Evolutionary conservation across 169 alveolate species (phyloP).

Genomic region (Eimeria necatrix): DNA sequence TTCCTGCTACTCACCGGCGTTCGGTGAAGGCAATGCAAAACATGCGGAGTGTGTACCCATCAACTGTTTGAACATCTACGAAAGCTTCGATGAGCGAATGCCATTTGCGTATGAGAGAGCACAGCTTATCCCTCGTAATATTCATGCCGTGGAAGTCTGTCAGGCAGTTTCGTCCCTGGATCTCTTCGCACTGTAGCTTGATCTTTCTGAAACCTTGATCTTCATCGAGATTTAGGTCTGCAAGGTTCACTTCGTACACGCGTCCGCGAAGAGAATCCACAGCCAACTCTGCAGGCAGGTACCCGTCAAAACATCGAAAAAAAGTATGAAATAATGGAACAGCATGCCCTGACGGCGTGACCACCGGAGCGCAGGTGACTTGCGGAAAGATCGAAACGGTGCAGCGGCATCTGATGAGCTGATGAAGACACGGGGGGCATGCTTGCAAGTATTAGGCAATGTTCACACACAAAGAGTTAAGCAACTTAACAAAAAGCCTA

Average conservation of each 20-base stretch:
- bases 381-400: too few relatives aligned
- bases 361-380: too few relatives aligned
- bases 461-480: neutral
- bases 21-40: slow-evolving; percentile 98
- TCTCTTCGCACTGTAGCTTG: slow-evolving; percentile 96
- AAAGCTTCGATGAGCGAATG: slow-evolving; percentile 98
- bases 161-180: slow-evolving; percentile 94
- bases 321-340: neutral
- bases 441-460: neutral
- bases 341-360: too few relatives aligned
- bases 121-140: slow-evolving; percentile 97
- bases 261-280: slow-evolving; percentile 97
- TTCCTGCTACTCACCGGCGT: slow-evolving; percentile 82
- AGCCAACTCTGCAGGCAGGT: slow-evolving; percentile 93
- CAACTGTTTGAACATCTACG: slow-evolving; percentile 98
- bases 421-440: too few relatives aligned
- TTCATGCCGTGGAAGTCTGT: slow-evolving; percentile 98
- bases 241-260: slow-evolving; percentile 97
- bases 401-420: too few relatives aligned
- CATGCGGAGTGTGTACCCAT: slow-evolving; percentile 97
- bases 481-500: neutral
- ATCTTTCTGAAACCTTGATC: slow-evolving; percentile 97
- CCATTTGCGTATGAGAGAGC: slow-evolving; percentile 98
- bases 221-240: slow-evolving; percentile 97
- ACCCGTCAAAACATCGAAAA: neutral